These are phyloP conservation scores for Penicillium sp. DNA, from an alignment of 2,329 filamentous ascomycete genomes.

Conservation along the genomic window DNA sequence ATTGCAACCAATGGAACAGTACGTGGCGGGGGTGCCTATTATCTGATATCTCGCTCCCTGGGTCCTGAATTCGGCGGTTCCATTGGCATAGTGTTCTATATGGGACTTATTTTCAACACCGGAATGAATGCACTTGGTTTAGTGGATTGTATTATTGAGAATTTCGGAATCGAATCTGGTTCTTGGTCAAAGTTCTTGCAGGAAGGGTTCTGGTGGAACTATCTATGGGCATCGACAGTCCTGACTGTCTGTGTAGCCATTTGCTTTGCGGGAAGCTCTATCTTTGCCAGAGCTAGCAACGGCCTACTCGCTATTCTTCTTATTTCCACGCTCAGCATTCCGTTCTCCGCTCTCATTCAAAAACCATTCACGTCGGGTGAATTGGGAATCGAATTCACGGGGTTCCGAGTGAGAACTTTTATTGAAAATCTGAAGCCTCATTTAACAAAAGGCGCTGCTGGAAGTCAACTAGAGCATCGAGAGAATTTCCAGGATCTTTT, in stretches of 20 bases:
- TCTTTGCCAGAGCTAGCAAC: constrained; percentile 78
- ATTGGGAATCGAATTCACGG: constrained; percentile 71
- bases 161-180: constrained; percentile 59
- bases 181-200: constrained; percentile 59
- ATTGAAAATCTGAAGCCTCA: constrained; percentile 68
- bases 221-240: constrained; percentile 69
- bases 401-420: constrained; percentile 66
- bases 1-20: constrained; percentile 89
- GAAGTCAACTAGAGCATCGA: constrained; percentile 58
- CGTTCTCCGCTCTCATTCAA: constrained; percentile 67
- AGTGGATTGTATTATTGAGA: constrained; percentile 75
- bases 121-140: constrained; percentile 84
- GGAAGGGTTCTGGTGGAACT: constrained; percentile 71
- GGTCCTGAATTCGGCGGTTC: constrained; percentile 87
- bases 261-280: constrained; percentile 73
- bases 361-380: constrained; percentile 62
- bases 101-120: constrained; percentile 85
- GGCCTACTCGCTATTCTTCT: constrained; percentile 67
- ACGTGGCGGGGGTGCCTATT: constrained; percentile 82
- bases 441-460: constrained; percentile 59
- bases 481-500: constrained; percentile 78
- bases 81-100: constrained; percentile 82
- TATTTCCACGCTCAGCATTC: constrained; percentile 74
- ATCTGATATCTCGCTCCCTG: constrained; percentile 78
- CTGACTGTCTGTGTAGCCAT: constrained; percentile 68